Conservation (phyloP, 129 eudicot species). For the Flaveria bidentis region DNA sequence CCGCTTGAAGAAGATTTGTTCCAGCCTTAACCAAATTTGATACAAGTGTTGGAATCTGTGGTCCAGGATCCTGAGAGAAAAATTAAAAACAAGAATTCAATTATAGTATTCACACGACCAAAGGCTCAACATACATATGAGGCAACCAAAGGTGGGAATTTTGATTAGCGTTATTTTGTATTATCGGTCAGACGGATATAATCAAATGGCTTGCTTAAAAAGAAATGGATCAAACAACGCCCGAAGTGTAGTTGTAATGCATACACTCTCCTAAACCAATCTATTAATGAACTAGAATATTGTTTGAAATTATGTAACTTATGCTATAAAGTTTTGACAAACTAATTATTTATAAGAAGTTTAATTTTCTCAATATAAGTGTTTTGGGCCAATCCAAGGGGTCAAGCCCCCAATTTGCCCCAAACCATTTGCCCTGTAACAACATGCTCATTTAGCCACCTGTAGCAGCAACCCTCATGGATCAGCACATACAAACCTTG, state of each 20-base stretch:
- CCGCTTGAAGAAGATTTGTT: constrained; percentile 81
- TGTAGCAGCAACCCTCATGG: neutral
- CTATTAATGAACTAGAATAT: neutral
- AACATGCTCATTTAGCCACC: constrained; percentile 9
- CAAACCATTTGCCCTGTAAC: neutral
- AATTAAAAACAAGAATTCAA: neutral
- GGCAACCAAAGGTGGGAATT: neutral
- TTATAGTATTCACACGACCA: constrained; percentile 13
- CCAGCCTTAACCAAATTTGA: constrained; percentile 60
- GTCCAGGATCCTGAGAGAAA: constrained; percentile 66
- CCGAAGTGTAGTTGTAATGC: neutral
- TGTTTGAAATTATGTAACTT: neutral
- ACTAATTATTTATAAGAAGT: neutral
- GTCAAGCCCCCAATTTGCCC: neutral
- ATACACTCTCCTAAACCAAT: neutral
- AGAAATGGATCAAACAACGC: neutral
- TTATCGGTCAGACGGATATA: constrained; percentile 8
- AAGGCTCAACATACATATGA: neutral
- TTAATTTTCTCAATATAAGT: neutral
- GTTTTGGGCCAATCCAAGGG: neutral
- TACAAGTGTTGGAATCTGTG: constrained; percentile 69
- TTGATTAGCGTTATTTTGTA: neutral
- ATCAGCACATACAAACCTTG: constrained; percentile 48
- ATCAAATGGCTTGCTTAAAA: neutral
- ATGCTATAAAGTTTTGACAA: neutral